Evolutionary conservation across 768 basidiomycete genomes (phyloP).

Genomic region (Roridomyces roridus): DNA sequence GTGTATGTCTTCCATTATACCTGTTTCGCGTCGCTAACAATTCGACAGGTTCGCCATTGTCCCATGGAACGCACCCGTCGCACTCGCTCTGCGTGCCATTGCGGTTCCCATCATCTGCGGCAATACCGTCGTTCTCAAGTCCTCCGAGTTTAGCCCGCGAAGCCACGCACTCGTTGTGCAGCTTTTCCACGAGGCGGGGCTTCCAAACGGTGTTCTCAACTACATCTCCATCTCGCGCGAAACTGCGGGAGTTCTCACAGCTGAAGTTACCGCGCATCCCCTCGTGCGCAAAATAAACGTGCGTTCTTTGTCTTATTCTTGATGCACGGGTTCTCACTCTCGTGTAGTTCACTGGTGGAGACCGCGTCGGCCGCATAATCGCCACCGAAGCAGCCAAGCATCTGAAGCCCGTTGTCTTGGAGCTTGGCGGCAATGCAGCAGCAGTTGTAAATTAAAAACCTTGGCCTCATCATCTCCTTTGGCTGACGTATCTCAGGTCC

Average conservation of each 20-base stretch:
- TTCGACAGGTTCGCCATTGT: conserved; percentile 52
- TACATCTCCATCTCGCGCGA: conserved; percentile 54
- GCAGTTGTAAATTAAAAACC: conserved; percentile 50
- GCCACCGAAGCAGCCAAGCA: conserved; percentile 61
- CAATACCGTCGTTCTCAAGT: conserved; percentile 61
- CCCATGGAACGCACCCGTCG: conserved; percentile 62
- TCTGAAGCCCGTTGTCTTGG: conserved; percentile 60
- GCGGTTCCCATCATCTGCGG: conserved; percentile 57
- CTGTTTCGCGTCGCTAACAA: background rate
- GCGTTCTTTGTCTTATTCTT: background rate
- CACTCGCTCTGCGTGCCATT: conserved; percentile 50
- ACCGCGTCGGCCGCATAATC: conserved; percentile 57
- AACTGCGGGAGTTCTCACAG: conserved; percentile 47
- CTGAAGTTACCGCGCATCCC: conserved; percentile 62
- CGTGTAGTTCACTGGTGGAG: conserved; percentile 68
- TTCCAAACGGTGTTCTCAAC: conserved; percentile 67
- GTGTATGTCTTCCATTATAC: conserved; percentile 42
- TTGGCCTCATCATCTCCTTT: no score
- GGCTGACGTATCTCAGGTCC: conserved; percentile 44
- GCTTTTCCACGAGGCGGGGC: conserved; percentile 60
- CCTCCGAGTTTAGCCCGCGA: conserved; percentile 56
- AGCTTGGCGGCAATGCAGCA: conserved; percentile 62
- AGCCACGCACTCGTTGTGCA: conserved; percentile 53
- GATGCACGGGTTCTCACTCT: background rate
- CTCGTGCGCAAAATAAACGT: conserved; percentile 60